A percentile compares a stretch with the other conserved stretches of the same genome.
Evolutionary conservation across 805 yeast genomes (phyloP).

Genomic region (Wickerhamomyces kurtzmanii): DNA sequence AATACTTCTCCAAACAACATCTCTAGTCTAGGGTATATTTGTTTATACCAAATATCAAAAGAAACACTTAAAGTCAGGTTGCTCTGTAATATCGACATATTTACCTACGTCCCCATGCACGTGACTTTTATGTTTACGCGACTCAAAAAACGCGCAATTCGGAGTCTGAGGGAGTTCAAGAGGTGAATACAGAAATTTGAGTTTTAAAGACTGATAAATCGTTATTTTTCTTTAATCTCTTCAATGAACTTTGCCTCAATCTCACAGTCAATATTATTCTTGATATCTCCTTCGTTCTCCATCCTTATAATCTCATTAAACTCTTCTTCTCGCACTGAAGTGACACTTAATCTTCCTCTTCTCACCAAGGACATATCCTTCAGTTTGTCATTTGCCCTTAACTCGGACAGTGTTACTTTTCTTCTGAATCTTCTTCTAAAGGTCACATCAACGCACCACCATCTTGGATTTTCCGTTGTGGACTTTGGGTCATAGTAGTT

Average conservation of each 20-base stretch:
- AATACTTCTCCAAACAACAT: no score
- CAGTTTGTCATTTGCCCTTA: slow-evolving; percentile 23
- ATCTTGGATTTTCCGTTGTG: slow-evolving; percentile 29
- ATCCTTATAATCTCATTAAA: slow-evolving; percentile 27
- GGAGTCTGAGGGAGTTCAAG: no score
- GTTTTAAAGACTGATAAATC: no score
- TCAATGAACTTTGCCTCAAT: slow-evolving; percentile 12
- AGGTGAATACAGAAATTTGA: no score
- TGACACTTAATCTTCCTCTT: slow-evolving; percentile 41
- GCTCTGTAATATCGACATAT: no score
- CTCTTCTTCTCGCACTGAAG: slow-evolving; percentile 34
- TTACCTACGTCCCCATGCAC: no score
- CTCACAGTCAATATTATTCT: slow-evolving; percentile 24
- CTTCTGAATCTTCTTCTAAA: slow-evolving; percentile 32
- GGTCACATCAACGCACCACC: slow-evolving; percentile 49
- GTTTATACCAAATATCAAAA: no score
- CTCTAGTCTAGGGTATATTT: no score
- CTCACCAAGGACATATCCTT: slow-evolving; percentile 33
- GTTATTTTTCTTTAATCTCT: no score
- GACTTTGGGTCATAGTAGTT: slow-evolving; percentile 41
- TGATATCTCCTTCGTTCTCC: slow-evolving; percentile 18
- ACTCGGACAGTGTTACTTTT: slow-evolving; percentile 28
- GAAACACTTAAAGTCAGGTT: no score
- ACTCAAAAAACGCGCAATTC: no score
- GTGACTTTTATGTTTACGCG: no score